Evolutionary conservation across 2,329 filamentous ascomycete species (phyloP), one percentile per base, ranked within the genome.

Genomic region (Alternaria ethzedia): DNA sequence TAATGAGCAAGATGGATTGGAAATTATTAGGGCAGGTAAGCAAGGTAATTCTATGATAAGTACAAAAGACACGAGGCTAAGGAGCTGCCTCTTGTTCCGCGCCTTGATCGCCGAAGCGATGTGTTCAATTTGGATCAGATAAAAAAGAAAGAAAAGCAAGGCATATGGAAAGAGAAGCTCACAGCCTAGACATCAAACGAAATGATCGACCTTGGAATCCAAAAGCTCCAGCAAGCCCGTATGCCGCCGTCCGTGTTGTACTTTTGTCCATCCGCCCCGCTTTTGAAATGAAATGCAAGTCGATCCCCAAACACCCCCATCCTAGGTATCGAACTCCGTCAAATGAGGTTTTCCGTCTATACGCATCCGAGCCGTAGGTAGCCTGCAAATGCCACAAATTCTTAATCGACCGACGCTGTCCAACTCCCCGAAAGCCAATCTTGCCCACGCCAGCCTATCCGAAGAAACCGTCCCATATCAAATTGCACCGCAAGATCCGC

Each of bases 311-410:
- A 78, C 76, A 78, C 77, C 77, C 65, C 67, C 69, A 54, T 59
- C 68, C 70, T 75, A 76, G 76, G 76, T 78, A 78, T 78, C 73
- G 74, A 78, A 79, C 76, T 79, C 77, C 77, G 62, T 75, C 74
- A 68, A 74, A 73, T 74, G 70, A 62, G 59, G 59, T 70, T 69
- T 76, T 74, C 77, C 76, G 70, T 79, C 78, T 79, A 79, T 78
- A 72, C 72, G 71, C 75, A 73, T 70, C 67, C 72, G 59, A 65
- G 70, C 71, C 69, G 70, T 73, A 73, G 70, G 70, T 74, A 75
- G 70, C 71, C 76, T 69, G 72, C 74, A 79, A 77, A 79, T 79
- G 76, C 76, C 71, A 74, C 75, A 61, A 76, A 74, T 77, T 78
- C 71, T 77, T 76, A 73, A 71, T 74, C 74, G 70, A 75, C 73